Conservation (phyloP, 345 rosid genomes). For the Arabidopsis arenosa region DNA sequence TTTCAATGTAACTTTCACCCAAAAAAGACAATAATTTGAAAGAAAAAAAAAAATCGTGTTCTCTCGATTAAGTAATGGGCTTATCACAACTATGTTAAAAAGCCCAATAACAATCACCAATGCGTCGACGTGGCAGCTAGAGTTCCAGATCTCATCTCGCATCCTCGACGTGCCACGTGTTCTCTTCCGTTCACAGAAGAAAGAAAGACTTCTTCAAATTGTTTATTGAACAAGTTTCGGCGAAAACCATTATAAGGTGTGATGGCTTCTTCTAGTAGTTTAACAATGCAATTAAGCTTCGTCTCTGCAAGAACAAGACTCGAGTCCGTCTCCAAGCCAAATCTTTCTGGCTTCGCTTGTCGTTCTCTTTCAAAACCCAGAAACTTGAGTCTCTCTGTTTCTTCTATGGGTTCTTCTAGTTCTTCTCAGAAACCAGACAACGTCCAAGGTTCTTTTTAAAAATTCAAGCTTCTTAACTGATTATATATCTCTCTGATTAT, state of each 20-base stretch:
- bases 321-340: background rate
- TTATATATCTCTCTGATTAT: slow-evolving; percentile 15
- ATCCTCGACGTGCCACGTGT: slow-evolving; percentile 38
- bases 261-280: slow-evolving; percentile 37
- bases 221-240: slow-evolving; percentile 15
- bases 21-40: background rate
- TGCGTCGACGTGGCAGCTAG: slow-evolving; percentile 39
- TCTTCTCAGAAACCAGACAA: slow-evolving; percentile 81
- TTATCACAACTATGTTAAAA: background rate
- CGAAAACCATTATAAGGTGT: background rate
- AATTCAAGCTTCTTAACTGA: background rate
- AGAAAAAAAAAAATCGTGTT: background rate
- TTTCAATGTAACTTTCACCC: no score
- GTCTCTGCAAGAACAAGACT: slow-evolving; percentile 28
- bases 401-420: slow-evolving; percentile 80
- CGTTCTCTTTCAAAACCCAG: slow-evolving; percentile 41
- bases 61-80: background rate
- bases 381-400: slow-evolving; percentile 45
- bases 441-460: slow-evolving; percentile 45
- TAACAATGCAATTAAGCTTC: slow-evolving; percentile 30
- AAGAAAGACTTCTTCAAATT: slow-evolving; percentile 19
- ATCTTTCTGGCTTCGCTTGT: slow-evolving; percentile 14
- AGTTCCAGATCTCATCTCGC: slow-evolving; percentile 36
- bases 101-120: background rate
- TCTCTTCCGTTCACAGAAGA: background rate